These are phyloP conservation scores for Pterocarpus macrocarpus DNA, from an alignment of 306 rosid genomes.

Conservation along the genomic window DNA sequence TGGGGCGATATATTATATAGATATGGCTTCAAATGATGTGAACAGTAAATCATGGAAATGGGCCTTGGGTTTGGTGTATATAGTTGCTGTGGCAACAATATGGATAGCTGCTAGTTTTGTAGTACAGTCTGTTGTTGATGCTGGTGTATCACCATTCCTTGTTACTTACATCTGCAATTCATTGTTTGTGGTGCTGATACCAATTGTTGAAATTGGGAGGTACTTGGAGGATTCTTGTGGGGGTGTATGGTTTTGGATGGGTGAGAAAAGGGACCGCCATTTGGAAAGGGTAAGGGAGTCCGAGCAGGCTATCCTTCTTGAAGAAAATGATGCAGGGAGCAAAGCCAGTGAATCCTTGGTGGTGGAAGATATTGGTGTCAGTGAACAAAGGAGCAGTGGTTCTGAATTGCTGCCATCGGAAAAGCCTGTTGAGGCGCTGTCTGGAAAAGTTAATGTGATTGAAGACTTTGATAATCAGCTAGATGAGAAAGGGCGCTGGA, in stretches of 20 bases:
- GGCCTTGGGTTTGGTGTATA: conserved; percentile 79
- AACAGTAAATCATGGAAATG: conserved; percentile 76
- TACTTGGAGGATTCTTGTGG: conserved; percentile 74
- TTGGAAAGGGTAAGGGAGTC: conserved; percentile 59
- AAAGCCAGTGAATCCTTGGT: conserved; percentile 47
- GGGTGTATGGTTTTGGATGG: conserved; percentile 69
- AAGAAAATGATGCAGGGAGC: conserved; percentile 42
- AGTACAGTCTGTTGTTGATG: conserved; percentile 96
- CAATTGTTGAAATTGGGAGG: conserved; percentile 80
- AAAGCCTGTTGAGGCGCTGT: conserved; percentile 31
- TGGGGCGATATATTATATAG: background rate
- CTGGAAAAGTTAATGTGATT: conserved; percentile 37
- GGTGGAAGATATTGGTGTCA: conserved; percentile 52
- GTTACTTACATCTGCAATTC: conserved; percentile 95
- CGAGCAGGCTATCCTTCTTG: conserved; percentile 77
- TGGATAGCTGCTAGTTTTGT: conserved; percentile 99
- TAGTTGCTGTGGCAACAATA: conserved; percentile 83
- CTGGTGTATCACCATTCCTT: conserved; percentile 90
- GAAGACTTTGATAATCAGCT: conserved; percentile 53
- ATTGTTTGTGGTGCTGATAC: conserved; percentile 85
- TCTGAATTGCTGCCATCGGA: conserved; percentile 37
- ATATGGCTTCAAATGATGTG: conserved; percentile 53
- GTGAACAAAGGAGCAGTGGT: conserved; percentile 37
- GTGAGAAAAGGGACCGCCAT: conserved; percentile 41
- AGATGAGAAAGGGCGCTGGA: conserved; percentile 93